A percentile compares a stretch with the other conserved stretches of the same genome.
Conservation (phyloP, 2,329 filamentous ascomycete genomes). For the Colletotrichum horii region DNA sequence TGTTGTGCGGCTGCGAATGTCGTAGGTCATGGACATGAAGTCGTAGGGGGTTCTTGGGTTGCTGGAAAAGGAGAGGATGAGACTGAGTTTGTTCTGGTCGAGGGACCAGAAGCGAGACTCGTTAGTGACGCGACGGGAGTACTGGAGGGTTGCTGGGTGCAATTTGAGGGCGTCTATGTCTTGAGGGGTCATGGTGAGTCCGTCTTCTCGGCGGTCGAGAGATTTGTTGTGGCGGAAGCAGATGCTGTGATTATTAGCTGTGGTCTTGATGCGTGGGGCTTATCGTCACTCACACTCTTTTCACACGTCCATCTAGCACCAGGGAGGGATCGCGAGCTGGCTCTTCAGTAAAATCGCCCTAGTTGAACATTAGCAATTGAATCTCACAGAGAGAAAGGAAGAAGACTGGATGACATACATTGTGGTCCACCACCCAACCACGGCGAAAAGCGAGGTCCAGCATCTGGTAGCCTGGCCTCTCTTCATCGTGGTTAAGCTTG, state of each 20-base stretch:
- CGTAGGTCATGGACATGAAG: conserved; percentile 52
- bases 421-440: conserved; percentile 32
- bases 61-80: conserved; percentile 50
- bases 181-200: conserved; percentile 38
- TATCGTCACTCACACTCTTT: conserved; percentile 34
- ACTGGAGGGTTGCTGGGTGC: conserved; percentile 44
- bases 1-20: conserved; percentile 40
- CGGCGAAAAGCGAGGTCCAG: conserved; percentile 38
- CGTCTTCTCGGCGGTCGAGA: conserved; percentile 36
- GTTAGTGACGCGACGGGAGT: conserved; percentile 41
- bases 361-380: not conserved
- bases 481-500: conserved; percentile 38
- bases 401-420: conserved; percentile 23
- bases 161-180: conserved; percentile 40
- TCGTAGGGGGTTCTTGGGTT: conserved; percentile 50
- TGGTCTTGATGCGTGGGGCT: accelerated
- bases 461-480: conserved; percentile 32
- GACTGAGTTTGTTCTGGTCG: conserved; percentile 39
- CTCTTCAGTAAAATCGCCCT: conserved; percentile 19
- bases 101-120: conserved; percentile 46
- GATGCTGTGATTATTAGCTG: conserved; percentile 26
- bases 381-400: not conserved
- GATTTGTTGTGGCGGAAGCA: conserved; percentile 39
- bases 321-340: conserved; percentile 14
- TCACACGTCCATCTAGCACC: conserved; percentile 37